Percentiles rank a stretch among this genome's conserved stretches.
Conservation (phyloP, 1,284 basidiomycete genomes). For the Marasmius fiardii region DNA sequence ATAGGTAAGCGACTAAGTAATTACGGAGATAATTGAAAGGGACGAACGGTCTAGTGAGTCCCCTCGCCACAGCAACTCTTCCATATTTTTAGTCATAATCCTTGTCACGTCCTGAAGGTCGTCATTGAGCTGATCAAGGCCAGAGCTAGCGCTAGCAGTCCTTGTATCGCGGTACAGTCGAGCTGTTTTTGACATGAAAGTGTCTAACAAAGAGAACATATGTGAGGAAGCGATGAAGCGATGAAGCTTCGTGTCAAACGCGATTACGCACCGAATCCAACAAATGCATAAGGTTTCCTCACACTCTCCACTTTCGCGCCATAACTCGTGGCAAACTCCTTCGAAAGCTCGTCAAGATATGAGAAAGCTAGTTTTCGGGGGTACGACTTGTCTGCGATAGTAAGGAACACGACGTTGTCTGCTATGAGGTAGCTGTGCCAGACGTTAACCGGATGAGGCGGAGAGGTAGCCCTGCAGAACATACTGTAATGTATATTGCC, state of each 20-base stretch:
- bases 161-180: conserved; percentile 93
- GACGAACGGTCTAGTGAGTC: conserved; percentile 90
- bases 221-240: conserved; percentile 7
- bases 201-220: conserved; percentile 53
- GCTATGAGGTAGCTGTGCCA: conserved; percentile 84
- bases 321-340: conserved; percentile 92
- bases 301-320: conserved; percentile 85
- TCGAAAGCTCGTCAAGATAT: conserved; percentile 95
- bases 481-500: conserved; percentile 91
- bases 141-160: conserved; percentile 72
- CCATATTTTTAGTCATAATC: conserved; percentile 99
- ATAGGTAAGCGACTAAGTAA: conserved; percentile 6
- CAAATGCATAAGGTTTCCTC: conserved; percentile 92
- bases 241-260: background rate
- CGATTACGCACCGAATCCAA: conserved; percentile 80
- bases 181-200: conserved; percentile 98
- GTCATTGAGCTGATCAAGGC: conserved; percentile 89
- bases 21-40: conserved; percentile 3
- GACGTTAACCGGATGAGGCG: conserved; percentile 9
- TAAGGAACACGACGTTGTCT: conserved; percentile 92
- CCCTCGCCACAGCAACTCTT: conserved; percentile 96
- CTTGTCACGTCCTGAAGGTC: conserved; percentile 96
- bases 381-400: conserved; percentile 96
- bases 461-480: conserved; percentile 24
- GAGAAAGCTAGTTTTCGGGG: conserved; percentile 97